Evolutionary conservation across 2,329 filamentous ascomycete genomes (phyloP).

Genomic region (Colletotrichum tofieldiae): DNA sequence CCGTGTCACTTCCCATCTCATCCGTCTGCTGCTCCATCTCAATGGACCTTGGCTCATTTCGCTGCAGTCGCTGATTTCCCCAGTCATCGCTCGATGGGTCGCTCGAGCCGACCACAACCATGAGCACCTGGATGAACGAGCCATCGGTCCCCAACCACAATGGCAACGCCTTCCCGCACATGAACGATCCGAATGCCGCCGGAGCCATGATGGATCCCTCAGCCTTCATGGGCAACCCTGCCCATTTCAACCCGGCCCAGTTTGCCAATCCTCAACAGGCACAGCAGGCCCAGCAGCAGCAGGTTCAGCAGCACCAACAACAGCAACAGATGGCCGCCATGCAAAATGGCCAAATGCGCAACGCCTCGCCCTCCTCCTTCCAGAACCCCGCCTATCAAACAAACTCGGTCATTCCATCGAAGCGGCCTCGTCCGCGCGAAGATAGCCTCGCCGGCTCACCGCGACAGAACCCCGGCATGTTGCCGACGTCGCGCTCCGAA

Average conservation of each 20-base stretch:
- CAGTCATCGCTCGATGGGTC: slow-evolving; percentile 64
- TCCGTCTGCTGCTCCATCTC: slow-evolving; percentile 53
- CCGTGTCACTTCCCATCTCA: slow-evolving; percentile 60
- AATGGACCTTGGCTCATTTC: slow-evolving; percentile 58
- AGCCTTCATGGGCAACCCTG: slow-evolving; percentile 73
- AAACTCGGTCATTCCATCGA: slow-evolving; percentile 90
- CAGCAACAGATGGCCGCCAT: slow-evolving; percentile 72
- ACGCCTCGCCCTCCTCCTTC: slow-evolving; percentile 81
- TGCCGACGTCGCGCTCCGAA: slow-evolving; percentile 89
- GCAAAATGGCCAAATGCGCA: slow-evolving; percentile 89
- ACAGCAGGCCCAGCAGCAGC: slow-evolving; percentile 45
- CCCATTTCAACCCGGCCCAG: slow-evolving; percentile 72
- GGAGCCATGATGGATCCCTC: slow-evolving; percentile 77
- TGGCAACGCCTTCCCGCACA: slow-evolving; percentile 78
- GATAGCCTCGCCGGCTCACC: slow-evolving; percentile 90
- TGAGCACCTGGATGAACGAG: slow-evolving; percentile 83
- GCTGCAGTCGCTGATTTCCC: slow-evolving; percentile 63
- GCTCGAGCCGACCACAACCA: slow-evolving; percentile 67
- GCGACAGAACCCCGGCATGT: slow-evolving; percentile 79
- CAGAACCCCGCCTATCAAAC: slow-evolving; percentile 86
- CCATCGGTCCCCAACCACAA: slow-evolving; percentile 78
- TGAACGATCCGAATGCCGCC: slow-evolving; percentile 72
- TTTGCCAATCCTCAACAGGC: slow-evolving; percentile 67
- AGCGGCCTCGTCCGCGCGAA: slow-evolving; percentile 85
- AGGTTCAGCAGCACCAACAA: slow-evolving; percentile 40